These are phyloP conservation scores for Actinomortierella ambigua DNA, from an alignment of 371 early-diverging fungal genomes.

Conservation along the genomic window DNA sequence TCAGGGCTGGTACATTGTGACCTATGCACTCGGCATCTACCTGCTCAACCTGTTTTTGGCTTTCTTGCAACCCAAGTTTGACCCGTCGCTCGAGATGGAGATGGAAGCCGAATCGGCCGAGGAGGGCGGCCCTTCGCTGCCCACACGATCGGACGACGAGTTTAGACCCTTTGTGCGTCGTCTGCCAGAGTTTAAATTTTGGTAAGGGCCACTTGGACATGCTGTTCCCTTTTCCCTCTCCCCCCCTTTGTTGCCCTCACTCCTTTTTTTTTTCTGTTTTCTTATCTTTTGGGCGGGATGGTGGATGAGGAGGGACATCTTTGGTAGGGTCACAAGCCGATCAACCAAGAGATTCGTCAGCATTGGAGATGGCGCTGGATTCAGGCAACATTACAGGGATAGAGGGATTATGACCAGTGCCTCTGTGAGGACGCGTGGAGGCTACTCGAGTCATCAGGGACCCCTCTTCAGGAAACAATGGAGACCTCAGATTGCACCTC, in stretches of 20 bases:
- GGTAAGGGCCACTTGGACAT: slow-evolving; percentile 60
- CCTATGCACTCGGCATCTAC: slow-evolving; percentile 91
- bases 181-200: slow-evolving; percentile 99
- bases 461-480: slow-evolving; percentile 1
- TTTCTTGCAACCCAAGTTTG: slow-evolving; percentile 95
- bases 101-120: slow-evolving; percentile 74
- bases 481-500: not conserved
- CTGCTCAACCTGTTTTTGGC: slow-evolving; percentile 93
- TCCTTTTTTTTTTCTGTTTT: slow-evolving; percentile 3
- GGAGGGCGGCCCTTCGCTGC: slow-evolving; percentile 76
- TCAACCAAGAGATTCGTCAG: not conserved
- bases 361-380: not conserved
- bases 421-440: too few species aligned
- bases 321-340: not conserved
- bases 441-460: too few species aligned
- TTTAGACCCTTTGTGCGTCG: slow-evolving; percentile 98
- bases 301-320: not conserved
- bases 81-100: slow-evolving; percentile 84
- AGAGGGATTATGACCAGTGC: too few species aligned
- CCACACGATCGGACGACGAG: slow-evolving; percentile 92
- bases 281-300: slow-evolving; percentile 6
- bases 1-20: slow-evolving; percentile 96
- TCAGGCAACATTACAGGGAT: too few species aligned
- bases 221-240: not conserved
- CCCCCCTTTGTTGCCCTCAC: too few species aligned